Conservation (phyloP, 2,329 filamentous ascomycete species). For the Colletotrichum aenigma region DNA sequence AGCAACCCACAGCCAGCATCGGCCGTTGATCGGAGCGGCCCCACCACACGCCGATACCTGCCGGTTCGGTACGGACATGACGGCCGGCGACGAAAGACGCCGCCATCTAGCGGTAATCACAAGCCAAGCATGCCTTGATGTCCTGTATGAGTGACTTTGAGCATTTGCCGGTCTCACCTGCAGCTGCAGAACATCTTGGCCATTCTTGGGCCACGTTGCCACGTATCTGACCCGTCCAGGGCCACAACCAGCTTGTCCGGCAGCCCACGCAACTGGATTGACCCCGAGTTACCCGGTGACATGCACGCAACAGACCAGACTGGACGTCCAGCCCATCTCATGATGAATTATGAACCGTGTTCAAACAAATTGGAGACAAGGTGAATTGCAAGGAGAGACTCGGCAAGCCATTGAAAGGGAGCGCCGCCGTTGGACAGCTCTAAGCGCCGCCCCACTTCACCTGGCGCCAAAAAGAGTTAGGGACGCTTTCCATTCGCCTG, state of each 20-base stretch:
- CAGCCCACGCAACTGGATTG: background rate
- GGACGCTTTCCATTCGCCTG: background rate
- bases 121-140: background rate
- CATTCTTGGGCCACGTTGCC: background rate
- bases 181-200: background rate
- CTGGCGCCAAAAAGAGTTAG: slow-evolving; percentile 17
- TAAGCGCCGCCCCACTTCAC: slow-evolving; percentile 21
- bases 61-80: background rate
- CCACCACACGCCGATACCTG: background rate
- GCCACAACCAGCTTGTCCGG: background rate
- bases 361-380: background rate
- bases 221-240: background rate
- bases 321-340: background rate
- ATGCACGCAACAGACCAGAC: background rate
- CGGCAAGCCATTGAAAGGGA: background rate
- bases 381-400: background rate
- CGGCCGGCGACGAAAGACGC: background rate
- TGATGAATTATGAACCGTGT: background rate
- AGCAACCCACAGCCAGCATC: background rate
- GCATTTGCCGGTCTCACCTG: background rate
- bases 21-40: background rate
- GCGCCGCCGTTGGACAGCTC: background rate
- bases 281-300: background rate
- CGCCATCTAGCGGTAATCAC: background rate
- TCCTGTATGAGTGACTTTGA: background rate